These are phyloP conservation scores for Euphorbia celastroides DNA, from an alignment of 441 rosid species.

Conservation along the genomic window DNA sequence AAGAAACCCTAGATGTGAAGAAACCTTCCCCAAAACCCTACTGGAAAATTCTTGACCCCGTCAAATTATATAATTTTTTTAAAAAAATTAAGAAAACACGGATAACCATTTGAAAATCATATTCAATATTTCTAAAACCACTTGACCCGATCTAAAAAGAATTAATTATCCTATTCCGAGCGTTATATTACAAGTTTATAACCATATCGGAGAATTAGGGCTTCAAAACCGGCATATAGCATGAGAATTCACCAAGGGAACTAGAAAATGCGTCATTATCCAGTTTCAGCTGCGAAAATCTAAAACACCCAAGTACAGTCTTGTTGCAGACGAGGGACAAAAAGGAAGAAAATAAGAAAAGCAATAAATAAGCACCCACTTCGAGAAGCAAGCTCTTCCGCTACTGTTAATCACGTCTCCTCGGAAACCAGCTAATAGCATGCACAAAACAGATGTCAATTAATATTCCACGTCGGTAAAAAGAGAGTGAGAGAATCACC, in stretches of 20 bases:
- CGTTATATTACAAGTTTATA: background rate
- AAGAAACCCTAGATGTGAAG: constrained; percentile 1
- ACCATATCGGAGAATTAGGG: background rate
- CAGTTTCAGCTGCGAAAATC: background rate
- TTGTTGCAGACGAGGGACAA: too few species aligned
- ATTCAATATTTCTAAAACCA: background rate
- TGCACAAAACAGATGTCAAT: constrained; percentile 15
- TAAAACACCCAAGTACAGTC: background rate
- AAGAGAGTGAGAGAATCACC: constrained; percentile 31
- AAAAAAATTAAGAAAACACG: too few species aligned
- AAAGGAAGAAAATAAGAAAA: background rate
- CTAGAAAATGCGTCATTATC: constrained; percentile 1
- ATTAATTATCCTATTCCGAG: background rate
- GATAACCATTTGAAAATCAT: too few species aligned
- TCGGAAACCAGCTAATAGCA: constrained; percentile 14
- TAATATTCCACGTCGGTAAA: background rate
- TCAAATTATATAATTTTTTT: too few species aligned
- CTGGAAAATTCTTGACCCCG: too few species aligned
- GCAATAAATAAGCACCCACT: background rate
- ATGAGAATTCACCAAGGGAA: constrained; percentile 7
- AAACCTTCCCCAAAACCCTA: background rate
- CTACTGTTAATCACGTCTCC: constrained; percentile 6
- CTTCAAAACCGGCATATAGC: constrained; percentile 4
- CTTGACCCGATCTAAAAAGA: background rate
- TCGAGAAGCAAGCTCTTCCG: constrained; percentile 16